Base-by-base conservation (phyloP, 768 basidiomycete genomes). In the Phanerochaete sordida region DNA sequence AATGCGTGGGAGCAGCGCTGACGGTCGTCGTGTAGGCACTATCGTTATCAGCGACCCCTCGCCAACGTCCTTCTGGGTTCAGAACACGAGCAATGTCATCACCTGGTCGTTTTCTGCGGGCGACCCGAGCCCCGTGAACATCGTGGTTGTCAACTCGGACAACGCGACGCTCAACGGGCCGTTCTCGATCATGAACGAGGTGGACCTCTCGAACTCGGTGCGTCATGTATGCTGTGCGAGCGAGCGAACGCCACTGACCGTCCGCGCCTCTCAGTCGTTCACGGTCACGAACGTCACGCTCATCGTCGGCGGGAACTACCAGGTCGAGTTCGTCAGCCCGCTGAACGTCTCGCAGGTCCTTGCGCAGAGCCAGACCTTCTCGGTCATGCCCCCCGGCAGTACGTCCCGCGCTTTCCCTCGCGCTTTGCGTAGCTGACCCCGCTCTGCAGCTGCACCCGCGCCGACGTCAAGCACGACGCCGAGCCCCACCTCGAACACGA, bases 301-400 rank as follows among this genome's bases (percentile, higher is more conserved):
- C 57, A 59, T 35, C 11, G 33, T 49, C 21, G 74, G 64, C 5
- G 51, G 59, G 27, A 65, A 65, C 47, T 79, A 76, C 64, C 60
- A 64, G 52, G 73, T 79, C 49, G 64, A 66, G 56, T 77, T 78
- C 60, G 67, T 74, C 46, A 74, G 73, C 65, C 65, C 72, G 19
- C 48, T 54, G 23, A 75, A 78, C 64, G 7, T n/a, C 19, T 63
- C 65, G 12, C 63, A 76, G 30, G 61, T 77, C 31, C 70, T 67
- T 58, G 77, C 76, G 1, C 65, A 61, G 30, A 73, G 72, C 64
- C 28, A 66, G 21, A 35, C 62, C 4, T 79, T 79, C 64, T 64
- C 68, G 31, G 74, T 79, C 21, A 72, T 68, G 64, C 63, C 75
- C n/a, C 48, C 68, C 11, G 76, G 76, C 49, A 76, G 76, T 77